Conservation (phyloP, 1,284 basidiomycete species). For the Sporisorium graminicola region DNA sequence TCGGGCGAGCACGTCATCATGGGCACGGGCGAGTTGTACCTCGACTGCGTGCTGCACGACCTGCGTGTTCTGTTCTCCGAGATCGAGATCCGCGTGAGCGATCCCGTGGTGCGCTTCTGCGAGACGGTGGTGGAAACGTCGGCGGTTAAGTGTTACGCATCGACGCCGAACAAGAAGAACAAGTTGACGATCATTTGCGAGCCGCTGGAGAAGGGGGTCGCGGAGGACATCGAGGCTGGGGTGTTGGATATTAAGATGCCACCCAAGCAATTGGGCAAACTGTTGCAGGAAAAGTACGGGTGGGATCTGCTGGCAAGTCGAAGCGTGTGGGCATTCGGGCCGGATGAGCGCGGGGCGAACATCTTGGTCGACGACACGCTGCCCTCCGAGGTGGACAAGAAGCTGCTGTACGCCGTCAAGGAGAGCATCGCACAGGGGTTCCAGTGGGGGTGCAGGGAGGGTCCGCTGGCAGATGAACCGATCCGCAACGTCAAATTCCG, state of each 20-base stretch:
- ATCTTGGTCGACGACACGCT: slow-evolving; percentile 94
- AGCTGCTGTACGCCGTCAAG: slow-evolving; percentile 85
- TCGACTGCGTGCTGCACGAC: slow-evolving; percentile 98
- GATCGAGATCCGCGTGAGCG: slow-evolving; percentile 99
- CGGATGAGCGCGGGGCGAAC: slow-evolving; percentile 89
- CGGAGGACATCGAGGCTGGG: slow-evolving; percentile 67
- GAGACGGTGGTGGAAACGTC: slow-evolving; percentile 99
- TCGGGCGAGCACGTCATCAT: slow-evolving; percentile 96
- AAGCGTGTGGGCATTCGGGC: slow-evolving; percentile 99
- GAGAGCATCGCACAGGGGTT: slow-evolving; percentile 98
- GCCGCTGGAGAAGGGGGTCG: slow-evolving; percentile 67
- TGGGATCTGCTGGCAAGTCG: slow-evolving; percentile 98
- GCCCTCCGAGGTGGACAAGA: slow-evolving; percentile 96
- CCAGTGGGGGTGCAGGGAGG: slow-evolving; percentile 98
- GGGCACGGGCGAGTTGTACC: slow-evolving; percentile 95
- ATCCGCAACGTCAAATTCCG: slow-evolving; percentile 99
- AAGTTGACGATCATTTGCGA: slow-evolving; percentile 67
- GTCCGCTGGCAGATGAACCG: slow-evolving; percentile 96
- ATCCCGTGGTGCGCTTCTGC: slow-evolving; percentile 97
- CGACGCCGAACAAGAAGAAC: slow-evolving; percentile 95
- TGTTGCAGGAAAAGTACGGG: slow-evolving; percentile 79
- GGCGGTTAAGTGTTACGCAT: slow-evolving; percentile 96
- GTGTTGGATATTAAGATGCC: slow-evolving; percentile 58
- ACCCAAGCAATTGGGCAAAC: slow-evolving; percentile 60
- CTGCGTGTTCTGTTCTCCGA: slow-evolving; percentile 91